Evolutionary conservation across 208 protist genomes (phyloP), one percentile per base, ranked within the genome.

Genomic region (Trypanosoma scelopori): DNA sequence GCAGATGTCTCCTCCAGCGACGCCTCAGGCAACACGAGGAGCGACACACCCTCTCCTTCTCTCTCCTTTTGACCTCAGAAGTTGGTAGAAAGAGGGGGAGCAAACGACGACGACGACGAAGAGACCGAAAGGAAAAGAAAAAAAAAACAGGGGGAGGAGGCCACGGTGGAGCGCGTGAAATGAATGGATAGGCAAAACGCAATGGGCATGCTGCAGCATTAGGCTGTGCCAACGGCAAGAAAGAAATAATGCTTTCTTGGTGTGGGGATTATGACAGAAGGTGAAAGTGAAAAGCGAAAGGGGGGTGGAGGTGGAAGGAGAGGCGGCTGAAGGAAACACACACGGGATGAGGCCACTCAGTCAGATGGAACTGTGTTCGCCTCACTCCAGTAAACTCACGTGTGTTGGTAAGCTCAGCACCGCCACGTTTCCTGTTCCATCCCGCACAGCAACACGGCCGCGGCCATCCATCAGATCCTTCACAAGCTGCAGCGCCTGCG

Each of bases 401-500:
- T 79, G 64, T 11, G 81, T 45, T 11, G 73, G 71, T 9, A 81
- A 39, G 6, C 55, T 56, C 15, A 80, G 27, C 20, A 81, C 43
- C 16, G 65, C 65, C 25, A 78, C 42, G 46, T 63, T 12, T 27
- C 71, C 75, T 32, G 51, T 48, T 25, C 23, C 25, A 48, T 76
- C 75, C 30, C 37, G 42, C n/a, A 85, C 71, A n/a, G 79, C 74
- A 12, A 81, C 52, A 20, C 71, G 50, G 11, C 69, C 66, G 28
- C 53, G 47, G 3, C 69, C 71, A n/a, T 80, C 64, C 56, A 84
- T 69, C 15, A 74, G 62, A 32, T 84, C 66, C 28, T n/a, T n/a
- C 39, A 80, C 22, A 9, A 59, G 12, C 13, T 18, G 13, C 47
- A 84, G 35, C 16, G 65, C 61, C 35, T 71, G 64, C 32, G 65